Conservation (phyloP, 2,329 filamentous ascomycete genomes). For the Eutypella sp. region DNA sequence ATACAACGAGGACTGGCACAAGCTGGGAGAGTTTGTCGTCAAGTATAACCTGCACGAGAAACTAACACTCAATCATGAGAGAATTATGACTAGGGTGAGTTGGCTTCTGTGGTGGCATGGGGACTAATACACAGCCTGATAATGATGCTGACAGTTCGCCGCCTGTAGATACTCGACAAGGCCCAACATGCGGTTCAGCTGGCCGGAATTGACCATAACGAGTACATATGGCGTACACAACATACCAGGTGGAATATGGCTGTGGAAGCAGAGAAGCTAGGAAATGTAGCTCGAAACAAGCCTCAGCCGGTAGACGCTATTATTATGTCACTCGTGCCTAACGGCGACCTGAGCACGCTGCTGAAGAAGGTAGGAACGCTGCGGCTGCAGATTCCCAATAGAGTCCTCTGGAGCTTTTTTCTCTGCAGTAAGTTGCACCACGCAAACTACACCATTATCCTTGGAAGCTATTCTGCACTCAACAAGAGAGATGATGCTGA, state of each 20-base stretch:
- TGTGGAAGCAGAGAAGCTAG: background rate
- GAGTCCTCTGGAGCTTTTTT: slow-evolving; percentile 12
- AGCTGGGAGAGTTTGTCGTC: too few relatives aligned
- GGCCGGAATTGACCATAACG: background rate
- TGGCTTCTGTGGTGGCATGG: background rate
- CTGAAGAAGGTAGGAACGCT: slow-evolving; percentile 3
- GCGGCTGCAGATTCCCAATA: slow-evolving; percentile 5
- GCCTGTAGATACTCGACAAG: background rate
- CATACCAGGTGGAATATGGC: too few relatives aligned
- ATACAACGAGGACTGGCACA: too few relatives aligned
- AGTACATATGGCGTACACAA: too few relatives aligned
- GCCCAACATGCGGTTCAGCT: background rate
- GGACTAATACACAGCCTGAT: too few relatives aligned
- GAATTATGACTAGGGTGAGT: background rate
- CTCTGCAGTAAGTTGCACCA: slow-evolving; percentile 10
- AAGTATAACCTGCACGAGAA: too few relatives aligned
- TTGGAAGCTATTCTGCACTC: too few relatives aligned
- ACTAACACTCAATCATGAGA: too few relatives aligned
- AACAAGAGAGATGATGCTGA: background rate
- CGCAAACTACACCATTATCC: background rate
- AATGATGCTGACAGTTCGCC: background rate
- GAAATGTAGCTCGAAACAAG: background rate
- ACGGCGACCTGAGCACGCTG: slow-evolving; percentile 9
- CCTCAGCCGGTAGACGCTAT: slow-evolving; percentile 1
- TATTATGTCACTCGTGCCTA: slow-evolving; percentile 12